Conservation (phyloP, 2,329 filamentous ascomycete genomes). For the Fusarium praegraminearum region DNA sequence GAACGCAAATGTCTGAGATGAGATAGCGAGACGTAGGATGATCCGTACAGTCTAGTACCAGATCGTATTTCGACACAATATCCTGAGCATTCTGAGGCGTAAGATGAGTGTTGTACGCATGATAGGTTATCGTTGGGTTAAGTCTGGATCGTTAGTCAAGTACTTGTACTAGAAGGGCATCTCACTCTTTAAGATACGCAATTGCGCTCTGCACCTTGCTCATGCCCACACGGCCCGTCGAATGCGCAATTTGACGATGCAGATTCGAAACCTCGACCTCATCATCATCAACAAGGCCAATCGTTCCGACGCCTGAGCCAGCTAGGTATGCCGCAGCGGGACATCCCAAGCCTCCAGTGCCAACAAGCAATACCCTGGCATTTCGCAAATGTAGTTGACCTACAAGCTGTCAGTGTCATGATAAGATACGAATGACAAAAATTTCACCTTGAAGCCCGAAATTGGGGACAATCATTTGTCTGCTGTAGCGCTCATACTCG, state of each 20-base stretch:
- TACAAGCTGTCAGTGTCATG: too few relatives aligned
- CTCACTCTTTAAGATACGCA: constrained; percentile 67
- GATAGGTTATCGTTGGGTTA: constrained; percentile 77
- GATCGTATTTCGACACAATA: constrained; percentile 78
- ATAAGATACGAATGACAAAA: too few relatives aligned
- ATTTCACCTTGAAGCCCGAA: constrained; percentile 77
- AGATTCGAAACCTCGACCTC: constrained; percentile 89
- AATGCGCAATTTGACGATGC: constrained; percentile 90
- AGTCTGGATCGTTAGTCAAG: constrained; percentile 61
- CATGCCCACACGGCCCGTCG: constrained; percentile 75
- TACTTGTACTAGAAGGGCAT: not conserved
- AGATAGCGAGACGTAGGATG: constrained; percentile 92
- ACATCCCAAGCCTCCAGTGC: constrained; percentile 90
- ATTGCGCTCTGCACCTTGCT: constrained; percentile 85
- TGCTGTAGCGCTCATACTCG: constrained; percentile 88
- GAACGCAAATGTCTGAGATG: constrained; percentile 88
- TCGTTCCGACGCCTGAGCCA: constrained; percentile 84
- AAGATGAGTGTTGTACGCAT: constrained; percentile 73
- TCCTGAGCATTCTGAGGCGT: constrained; percentile 74
- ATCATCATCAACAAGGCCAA: constrained; percentile 91
- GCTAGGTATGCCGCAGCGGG: constrained; percentile 94
- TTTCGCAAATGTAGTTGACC: constrained; percentile 81
- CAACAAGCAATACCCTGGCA: constrained; percentile 82
- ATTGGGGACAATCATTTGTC: constrained; percentile 89
- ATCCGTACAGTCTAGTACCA: constrained; percentile 95